Conservation (phyloP, 164 flowering plant genomes). For the Vitis rupestris region DNA sequence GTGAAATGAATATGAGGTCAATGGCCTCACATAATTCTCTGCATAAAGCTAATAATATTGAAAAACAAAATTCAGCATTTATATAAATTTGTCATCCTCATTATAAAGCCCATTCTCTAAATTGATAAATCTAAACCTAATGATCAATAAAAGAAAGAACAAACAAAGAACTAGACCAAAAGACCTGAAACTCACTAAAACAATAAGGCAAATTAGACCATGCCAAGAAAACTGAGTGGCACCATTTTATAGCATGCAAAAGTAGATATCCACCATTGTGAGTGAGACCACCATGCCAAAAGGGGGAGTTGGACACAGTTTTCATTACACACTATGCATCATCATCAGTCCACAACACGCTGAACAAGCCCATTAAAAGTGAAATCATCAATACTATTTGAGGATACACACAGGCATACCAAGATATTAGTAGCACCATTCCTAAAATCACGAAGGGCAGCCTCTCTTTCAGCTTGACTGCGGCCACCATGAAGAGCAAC, state of each 20-base stretch:
- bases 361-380: background rate
- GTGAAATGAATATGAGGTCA: background rate
- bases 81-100: no score
- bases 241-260: background rate
- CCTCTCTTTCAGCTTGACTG: conserved; percentile 68
- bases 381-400: conserved; percentile 4
- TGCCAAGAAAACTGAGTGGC: background rate
- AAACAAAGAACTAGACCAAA: background rate
- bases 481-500: conserved; percentile 80
- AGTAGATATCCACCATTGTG: background rate
- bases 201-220: background rate
- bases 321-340: background rate
- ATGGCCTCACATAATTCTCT: no score
- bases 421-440: conserved; percentile 54
- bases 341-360: background rate
- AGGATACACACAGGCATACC: conserved; percentile 30
- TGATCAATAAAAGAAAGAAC: background rate
- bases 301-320: background rate
- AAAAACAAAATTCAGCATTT: background rate
- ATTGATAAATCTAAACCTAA: background rate
- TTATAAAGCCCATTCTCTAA: background rate
- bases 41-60: no score
- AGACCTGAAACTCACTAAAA: no score
- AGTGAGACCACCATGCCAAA: background rate
- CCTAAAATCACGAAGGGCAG: conserved; percentile 61